A percentile compares a stretch with the other conserved stretches of the same genome.
Evolutionary conservation across 2,329 filamentous ascomycete species (phyloP).

Genomic region (Colletotrichum magnum): DNA sequence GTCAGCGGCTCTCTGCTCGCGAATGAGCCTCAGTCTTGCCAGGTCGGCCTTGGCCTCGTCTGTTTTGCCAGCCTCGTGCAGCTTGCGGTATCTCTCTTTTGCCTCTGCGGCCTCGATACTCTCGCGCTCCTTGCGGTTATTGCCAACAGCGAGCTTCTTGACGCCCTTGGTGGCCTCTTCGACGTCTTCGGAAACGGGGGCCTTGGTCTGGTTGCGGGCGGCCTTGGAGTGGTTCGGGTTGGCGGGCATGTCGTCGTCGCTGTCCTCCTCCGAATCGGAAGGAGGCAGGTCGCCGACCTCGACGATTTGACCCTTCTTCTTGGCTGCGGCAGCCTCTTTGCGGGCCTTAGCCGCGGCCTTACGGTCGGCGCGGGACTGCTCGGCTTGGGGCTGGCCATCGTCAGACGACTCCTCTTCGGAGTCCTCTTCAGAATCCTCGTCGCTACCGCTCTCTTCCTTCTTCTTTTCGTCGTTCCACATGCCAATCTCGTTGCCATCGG

Average conservation of each 20-base stretch:
- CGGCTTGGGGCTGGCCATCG: slow-evolving; percentile 63
- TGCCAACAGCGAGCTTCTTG: slow-evolving; percentile 65
- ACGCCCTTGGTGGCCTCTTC: slow-evolving; percentile 69
- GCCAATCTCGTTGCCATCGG: slow-evolving; percentile 88
- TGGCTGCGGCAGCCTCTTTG: slow-evolving; percentile 89
- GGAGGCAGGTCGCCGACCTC: slow-evolving; percentile 90
- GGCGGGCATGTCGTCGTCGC: slow-evolving; percentile 78
- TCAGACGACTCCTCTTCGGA: slow-evolving; percentile 64
- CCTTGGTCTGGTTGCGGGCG: slow-evolving; percentile 70
- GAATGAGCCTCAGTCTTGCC: slow-evolving; percentile 84
- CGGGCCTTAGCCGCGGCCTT: slow-evolving; percentile 89
- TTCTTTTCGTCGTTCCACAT: slow-evolving; percentile 82
- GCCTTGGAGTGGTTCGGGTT: slow-evolving; percentile 95
- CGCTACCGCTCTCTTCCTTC: slow-evolving; percentile 63
- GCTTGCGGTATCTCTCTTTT: slow-evolving; percentile 90
- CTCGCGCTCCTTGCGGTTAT: slow-evolving; percentile 73
- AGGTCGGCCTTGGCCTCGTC: slow-evolving; percentile 94
- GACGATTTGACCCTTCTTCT: slow-evolving; percentile 77
- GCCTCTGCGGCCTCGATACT: slow-evolving; percentile 89
- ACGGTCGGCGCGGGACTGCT: slow-evolving; percentile 85
- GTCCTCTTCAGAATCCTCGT: slow-evolving; percentile 68
- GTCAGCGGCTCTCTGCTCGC: slow-evolving; percentile 88
- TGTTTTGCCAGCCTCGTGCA: slow-evolving; percentile 96
- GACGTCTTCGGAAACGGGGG: slow-evolving; percentile 55
- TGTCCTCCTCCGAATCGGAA: slow-evolving; percentile 75